Conservation (phyloP, 2,329 filamentous ascomycete species). For the Fusarium tupiense region DNA sequence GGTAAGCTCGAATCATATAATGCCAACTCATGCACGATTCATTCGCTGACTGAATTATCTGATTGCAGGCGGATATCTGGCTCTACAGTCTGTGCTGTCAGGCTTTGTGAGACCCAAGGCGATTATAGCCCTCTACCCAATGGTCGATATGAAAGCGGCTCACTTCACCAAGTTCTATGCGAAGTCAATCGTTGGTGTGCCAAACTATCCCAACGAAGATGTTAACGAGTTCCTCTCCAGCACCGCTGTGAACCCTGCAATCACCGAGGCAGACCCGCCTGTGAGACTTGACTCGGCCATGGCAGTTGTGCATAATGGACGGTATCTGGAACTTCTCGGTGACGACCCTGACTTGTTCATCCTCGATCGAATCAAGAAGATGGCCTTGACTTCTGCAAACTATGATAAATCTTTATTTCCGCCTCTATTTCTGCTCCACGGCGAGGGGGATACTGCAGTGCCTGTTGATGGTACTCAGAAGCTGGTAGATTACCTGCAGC, state of each 20-base stretch:
- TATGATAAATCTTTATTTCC: not conserved
- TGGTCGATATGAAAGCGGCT: not conserved
- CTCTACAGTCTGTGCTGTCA: not conserved
- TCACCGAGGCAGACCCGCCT: not conserved
- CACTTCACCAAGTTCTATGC: not conserved
- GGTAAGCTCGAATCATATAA: not conserved
- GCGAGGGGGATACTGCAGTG: not conserved
- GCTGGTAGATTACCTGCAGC: not conserved
- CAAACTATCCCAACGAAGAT: not conserved
- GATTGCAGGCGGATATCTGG: fast-evolving
- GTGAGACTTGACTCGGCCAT: not conserved
- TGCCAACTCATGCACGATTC: not conserved
- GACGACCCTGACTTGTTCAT: not conserved
- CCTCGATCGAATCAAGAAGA: not conserved
- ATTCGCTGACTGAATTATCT: not conserved
- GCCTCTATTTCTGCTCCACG: not conserved
- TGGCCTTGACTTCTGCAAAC: fast-evolving
- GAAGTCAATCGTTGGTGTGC: not conserved
- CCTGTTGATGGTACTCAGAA: not conserved
- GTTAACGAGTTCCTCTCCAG: not conserved
- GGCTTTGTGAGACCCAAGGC: not conserved
- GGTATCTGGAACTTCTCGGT: not conserved
- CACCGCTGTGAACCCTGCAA: not conserved
- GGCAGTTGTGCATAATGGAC: not conserved
- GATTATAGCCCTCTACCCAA: not conserved